These are phyloP conservation scores for Peronospora belbahrii DNA, from an alignment of 352 stramenopile species.

Conservation along the genomic window DNA sequence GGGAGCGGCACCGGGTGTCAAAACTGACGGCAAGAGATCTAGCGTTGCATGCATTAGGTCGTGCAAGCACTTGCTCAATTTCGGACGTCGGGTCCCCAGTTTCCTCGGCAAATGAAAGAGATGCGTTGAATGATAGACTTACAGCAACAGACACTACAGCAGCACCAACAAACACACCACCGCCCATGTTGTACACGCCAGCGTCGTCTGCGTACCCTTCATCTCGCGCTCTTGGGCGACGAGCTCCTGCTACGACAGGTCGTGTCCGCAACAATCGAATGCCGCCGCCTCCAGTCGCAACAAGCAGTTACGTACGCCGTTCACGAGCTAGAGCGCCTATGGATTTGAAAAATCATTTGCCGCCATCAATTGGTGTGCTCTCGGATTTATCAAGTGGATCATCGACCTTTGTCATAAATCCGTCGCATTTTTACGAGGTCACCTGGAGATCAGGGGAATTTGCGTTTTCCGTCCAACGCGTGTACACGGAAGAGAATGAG, in stretches of 20 bases:
- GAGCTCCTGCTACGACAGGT: conserved; percentile 19
- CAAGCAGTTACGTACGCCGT: conserved; percentile 26
- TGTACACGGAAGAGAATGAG: conserved; percentile 46
- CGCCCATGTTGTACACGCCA: conserved; percentile 25
- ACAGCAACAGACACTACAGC: conserved; percentile 1
- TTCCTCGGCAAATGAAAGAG: conserved; percentile 11
- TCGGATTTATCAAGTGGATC: conserved; percentile 51
- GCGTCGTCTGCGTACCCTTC: conserved; percentile 19
- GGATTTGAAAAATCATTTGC: conserved; percentile 48
- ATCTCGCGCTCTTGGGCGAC: conserved; percentile 17
- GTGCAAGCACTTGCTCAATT: conserved; percentile 15
- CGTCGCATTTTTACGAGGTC: conserved; percentile 49
- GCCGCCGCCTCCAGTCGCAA: conserved; percentile 10
- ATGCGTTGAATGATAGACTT: conserved; percentile 1
- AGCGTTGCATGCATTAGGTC: conserved; percentile 25
- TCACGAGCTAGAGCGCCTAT: conserved; percentile 37
- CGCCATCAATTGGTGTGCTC: conserved; percentile 50
- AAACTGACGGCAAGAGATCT: conserved; percentile 25
- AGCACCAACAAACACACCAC: conserved; percentile 8
- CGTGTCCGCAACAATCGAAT: conserved; percentile 1
- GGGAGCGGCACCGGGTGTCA: conserved; percentile 5
- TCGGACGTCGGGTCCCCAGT: conserved; percentile 22
- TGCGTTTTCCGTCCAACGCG: conserved; percentile 63
- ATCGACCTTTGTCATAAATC: conserved; percentile 49
- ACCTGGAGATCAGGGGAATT: conserved; percentile 59